Percentiles rank a stretch among this genome's conserved stretches.
phyloP scores from a whole-genome alignment of 2,329 filamentous ascomycete genomes.

The Raffaelea deltoideospora region DNA sequence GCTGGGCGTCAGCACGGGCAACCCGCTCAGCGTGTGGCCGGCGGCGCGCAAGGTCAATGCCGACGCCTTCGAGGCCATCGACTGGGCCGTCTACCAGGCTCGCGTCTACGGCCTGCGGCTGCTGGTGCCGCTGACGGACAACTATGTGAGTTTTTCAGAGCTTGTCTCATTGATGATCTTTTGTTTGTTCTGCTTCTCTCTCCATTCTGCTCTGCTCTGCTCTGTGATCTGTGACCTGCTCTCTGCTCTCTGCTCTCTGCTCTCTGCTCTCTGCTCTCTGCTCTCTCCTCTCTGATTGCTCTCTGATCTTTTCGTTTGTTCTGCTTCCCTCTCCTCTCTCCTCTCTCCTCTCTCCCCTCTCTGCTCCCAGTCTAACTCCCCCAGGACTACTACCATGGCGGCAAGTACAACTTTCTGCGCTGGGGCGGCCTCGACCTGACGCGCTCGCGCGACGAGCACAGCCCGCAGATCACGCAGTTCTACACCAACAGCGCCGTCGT shows the following conservation, averaged over 20 bases:
- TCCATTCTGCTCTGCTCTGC: neutral
- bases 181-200: neutral
- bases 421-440: conserved; percentile 28
- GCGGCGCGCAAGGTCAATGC: conserved; percentile 23
- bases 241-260: neutral
- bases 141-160: conserved; percentile 17
- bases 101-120: conserved; percentile 26
- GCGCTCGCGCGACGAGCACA: conserved; percentile 16
- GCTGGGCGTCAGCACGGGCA: conserved; percentile 28
- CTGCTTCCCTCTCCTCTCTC: neutral
- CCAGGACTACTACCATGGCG: conserved; percentile 30
- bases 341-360: neutral
- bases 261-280: neutral
- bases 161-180: neutral
- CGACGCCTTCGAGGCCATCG: conserved; percentile 27
- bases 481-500: conserved; percentile 28
- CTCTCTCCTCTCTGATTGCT: neutral
- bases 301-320: conserved; percentile 5
- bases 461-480: conserved; percentile 27
- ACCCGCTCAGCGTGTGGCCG: conserved; percentile 30
- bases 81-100: conserved; percentile 32
- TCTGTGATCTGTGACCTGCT: neutral
- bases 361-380: no score
- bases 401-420: conserved; percentile 31
- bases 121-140: conserved; percentile 28